Conservation (phyloP, 2,329 filamentous ascomycete genomes). For the Sporothrix inflata region DNA sequence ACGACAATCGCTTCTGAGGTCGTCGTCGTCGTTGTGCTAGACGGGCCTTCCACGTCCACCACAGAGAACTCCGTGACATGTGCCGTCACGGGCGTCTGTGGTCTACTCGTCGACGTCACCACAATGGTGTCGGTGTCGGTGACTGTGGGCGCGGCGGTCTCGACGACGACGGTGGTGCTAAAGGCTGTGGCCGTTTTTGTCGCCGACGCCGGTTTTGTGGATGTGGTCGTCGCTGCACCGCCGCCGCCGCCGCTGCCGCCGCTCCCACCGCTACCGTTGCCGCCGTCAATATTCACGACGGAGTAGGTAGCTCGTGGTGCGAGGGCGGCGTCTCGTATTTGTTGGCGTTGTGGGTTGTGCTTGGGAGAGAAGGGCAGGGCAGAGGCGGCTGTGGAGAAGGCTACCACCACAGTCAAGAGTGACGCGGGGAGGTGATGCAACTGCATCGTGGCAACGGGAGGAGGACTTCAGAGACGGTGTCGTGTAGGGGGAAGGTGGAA, state of each 20-base stretch:
- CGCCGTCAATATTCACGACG: constrained; percentile 45
- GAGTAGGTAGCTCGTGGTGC: constrained; percentile 45
- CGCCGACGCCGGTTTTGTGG: neutral
- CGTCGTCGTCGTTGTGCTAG: constrained; percentile 24
- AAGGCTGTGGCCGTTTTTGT: constrained; percentile 13
- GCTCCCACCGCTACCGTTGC: constrained; percentile 15
- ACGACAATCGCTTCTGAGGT: constrained; percentile 6
- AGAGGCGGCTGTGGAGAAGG: constrained; percentile 27
- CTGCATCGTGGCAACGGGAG: constrained; percentile 30
- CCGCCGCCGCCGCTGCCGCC: neutral
- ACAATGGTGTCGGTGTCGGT: constrained; percentile 38
- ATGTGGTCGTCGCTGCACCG: neutral
- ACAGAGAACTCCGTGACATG: constrained; percentile 37
- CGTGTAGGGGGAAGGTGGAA: neutral
- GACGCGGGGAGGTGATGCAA: constrained; percentile 30
- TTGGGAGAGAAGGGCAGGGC: constrained; percentile 36
- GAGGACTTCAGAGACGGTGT: neutral
- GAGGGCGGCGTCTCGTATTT: constrained; percentile 32
- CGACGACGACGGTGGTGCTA: constrained; percentile 28
- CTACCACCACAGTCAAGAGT: constrained; percentile 31
- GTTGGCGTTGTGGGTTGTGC: constrained; percentile 4
- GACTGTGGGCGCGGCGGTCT: constrained; percentile 35
- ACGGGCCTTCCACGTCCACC: constrained; percentile 32
- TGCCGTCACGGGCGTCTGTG: constrained; percentile 32
- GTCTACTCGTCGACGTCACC: constrained; percentile 22